Percentiles rank a stretch among this genome's conserved stretches.
phyloP scores from a whole-genome alignment of 495 filamentous ascomycete genomes.

The Aspergillus funiculosus region DNA sequence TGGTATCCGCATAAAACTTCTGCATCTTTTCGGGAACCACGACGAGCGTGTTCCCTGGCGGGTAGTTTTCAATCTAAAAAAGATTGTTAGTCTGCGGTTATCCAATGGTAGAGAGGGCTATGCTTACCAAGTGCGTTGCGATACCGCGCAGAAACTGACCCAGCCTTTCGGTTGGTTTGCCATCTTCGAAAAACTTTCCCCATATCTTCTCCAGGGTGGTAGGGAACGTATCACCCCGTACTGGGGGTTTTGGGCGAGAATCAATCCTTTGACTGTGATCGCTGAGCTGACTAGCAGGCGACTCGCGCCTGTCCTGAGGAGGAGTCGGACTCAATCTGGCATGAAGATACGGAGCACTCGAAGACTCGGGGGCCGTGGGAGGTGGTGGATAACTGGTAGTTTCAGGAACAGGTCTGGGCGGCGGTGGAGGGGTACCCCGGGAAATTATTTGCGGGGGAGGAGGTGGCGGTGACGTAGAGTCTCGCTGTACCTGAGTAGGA shows the following conservation, averaged over 20 bases:
- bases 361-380: conserved; percentile 27
- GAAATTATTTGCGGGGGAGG: conserved; percentile 23
- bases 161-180: conserved; percentile 60
- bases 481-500: conserved; percentile 25
- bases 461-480: conserved; percentile 22
- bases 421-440: conserved; percentile 20
- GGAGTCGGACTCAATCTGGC: conserved; percentile 22
- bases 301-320: conserved; percentile 22
- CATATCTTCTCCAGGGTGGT: conserved; percentile 66
- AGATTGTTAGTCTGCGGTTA: neutral
- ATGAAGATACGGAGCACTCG: conserved; percentile 23
- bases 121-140: conserved; percentile 69
- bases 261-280: conserved; percentile 24
- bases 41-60: conserved; percentile 68
- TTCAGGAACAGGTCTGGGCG: conserved; percentile 20
- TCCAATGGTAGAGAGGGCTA: neutral
- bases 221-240: conserved; percentile 41
- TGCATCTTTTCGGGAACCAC: conserved; percentile 76
- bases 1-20: conserved; percentile 65
- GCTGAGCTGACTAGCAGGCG: conserved; percentile 35
- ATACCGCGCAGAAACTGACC: conserved; percentile 70
- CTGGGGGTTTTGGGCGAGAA: conserved; percentile 39
- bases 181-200: conserved; percentile 70
- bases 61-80: conserved; percentile 67
- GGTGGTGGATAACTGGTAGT: conserved; percentile 42